Conservation (phyloP, 2,329 filamentous ascomycete genomes). For the Saccharata proteae region DNA sequence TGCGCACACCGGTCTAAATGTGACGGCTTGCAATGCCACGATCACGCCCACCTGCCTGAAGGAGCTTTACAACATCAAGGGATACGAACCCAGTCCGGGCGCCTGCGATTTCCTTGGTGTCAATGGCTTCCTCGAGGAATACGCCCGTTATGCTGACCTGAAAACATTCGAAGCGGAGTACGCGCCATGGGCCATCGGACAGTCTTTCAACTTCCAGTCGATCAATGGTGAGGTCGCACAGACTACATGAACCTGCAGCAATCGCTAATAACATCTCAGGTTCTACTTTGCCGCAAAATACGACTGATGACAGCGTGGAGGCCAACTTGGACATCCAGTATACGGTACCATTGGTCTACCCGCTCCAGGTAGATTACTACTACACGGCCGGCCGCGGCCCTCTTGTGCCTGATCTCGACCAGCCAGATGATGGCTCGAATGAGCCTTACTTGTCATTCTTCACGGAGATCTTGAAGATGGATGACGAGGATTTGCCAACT, state of each 20-base stretch:
- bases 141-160: conserved; percentile 36
- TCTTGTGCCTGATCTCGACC: conserved; percentile 36
- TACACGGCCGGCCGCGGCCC: conserved; percentile 35
- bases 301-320: conserved; percentile 30
- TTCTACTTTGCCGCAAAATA: conserved; percentile 21
- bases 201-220: conserved; percentile 32
- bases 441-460: conserved; percentile 35
- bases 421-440: conserved; percentile 29
- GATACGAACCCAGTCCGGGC: conserved; percentile 24
- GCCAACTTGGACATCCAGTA: conserved; percentile 41
- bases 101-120: conserved; percentile 29
- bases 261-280: too few relatives aligned
- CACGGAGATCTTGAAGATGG: conserved; percentile 20
- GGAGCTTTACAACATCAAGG: conserved; percentile 34
- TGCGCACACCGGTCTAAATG: conserved; percentile 5
- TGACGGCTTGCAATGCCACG: conserved; percentile 25
- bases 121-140: conserved; percentile 36
- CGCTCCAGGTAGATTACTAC: conserved; percentile 34
- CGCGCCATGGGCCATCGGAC: conserved; percentile 28
- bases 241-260: conserved; percentile 3
- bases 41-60: conserved; percentile 37
- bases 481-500: conserved; percentile 23
- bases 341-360: conserved; percentile 32
- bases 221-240: conserved; percentile 26
- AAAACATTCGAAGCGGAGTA: conserved; percentile 26